These are phyloP conservation scores for Eucalyptus globulus DNA, from an alignment of 345 rosid species.

Conservation along the genomic window DNA sequence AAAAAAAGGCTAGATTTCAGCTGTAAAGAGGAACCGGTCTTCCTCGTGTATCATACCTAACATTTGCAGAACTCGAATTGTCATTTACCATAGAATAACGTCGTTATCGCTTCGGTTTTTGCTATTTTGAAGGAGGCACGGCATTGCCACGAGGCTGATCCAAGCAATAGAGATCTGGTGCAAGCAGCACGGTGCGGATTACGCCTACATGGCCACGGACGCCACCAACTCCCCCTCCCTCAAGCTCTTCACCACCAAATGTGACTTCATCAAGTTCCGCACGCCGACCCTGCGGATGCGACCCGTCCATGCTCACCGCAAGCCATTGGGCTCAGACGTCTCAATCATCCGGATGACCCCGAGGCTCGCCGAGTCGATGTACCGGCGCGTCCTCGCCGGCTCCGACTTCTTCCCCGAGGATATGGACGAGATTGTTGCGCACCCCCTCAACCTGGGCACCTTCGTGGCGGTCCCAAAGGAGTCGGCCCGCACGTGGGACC, in stretches of 20 bases:
- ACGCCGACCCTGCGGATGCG: constrained; percentile 51
- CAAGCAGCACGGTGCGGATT: constrained; percentile 46
- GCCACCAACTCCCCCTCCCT: constrained; percentile 53
- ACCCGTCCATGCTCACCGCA: constrained; percentile 65
- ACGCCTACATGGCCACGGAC: constrained; percentile 67
- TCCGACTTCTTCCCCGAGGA: constrained; percentile 62
- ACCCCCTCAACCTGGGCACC: constrained; percentile 45
- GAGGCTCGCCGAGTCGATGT: constrained; percentile 19
- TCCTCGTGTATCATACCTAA: background rate
- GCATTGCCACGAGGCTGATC: constrained; percentile 47
- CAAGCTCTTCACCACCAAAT: constrained; percentile 48
- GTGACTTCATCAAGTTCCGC: constrained; percentile 38
- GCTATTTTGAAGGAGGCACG: constrained; percentile 36
- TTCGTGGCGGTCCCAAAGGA: constrained; percentile 47
- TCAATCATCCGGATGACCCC: constrained; percentile 18
- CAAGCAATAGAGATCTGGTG: constrained; percentile 56
- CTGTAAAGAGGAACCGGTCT: background rate
- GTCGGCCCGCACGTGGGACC: constrained; percentile 12
- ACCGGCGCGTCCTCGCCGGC: constrained; percentile 16
- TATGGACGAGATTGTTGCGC: constrained; percentile 27
- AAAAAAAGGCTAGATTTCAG: background rate
- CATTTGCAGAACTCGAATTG: background rate
- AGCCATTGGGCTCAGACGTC: constrained; percentile 11
- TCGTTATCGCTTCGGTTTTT: background rate
- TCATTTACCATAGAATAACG: background rate